These are phyloP conservation scores for Entelexis paramagnoliae DNA, from an alignment of 1,139 yeast species.

Conservation along the genomic window DNA sequence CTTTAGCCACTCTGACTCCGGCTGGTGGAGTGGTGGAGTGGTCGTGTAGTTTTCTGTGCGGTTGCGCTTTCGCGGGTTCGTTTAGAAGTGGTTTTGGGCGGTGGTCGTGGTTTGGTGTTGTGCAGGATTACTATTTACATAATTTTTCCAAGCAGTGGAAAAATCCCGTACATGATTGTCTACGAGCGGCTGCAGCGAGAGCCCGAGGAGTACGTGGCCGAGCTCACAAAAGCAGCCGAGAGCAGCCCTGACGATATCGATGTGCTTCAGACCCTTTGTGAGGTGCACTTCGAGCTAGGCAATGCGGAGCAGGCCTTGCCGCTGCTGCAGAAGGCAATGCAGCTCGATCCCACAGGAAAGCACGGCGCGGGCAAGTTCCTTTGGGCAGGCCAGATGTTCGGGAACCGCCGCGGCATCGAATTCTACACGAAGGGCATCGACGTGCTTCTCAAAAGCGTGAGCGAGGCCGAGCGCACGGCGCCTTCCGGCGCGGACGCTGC, in stretches of 20 bases:
- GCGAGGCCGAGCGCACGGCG: constrained; percentile 24
- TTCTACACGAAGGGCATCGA: constrained; percentile 32
- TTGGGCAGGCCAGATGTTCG: constrained; percentile 82
- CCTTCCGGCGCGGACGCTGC: constrained; percentile 30
- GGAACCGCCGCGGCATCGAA: constrained; percentile 67
- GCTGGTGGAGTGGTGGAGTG: too few relatives aligned
- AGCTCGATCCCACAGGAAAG: constrained; percentile 55
- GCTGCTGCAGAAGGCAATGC: constrained; percentile 51
- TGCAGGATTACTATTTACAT: not conserved
- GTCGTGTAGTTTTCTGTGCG: not conserved
- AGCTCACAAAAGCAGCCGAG: constrained; percentile 15
- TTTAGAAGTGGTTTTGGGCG: too few relatives aligned
- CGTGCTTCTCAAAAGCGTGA: not conserved
- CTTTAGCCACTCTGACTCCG: not conserved
- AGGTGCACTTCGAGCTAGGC: constrained; percentile 65
- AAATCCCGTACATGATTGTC: not conserved
- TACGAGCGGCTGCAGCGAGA: constrained; percentile 23
- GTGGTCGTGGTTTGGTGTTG: not conserved
- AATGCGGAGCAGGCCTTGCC: constrained; percentile 70
- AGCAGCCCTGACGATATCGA: constrained; percentile 31
- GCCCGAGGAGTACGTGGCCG: constrained; percentile 23
- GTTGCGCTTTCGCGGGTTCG: not conserved
- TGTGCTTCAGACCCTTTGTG: constrained; percentile 51
- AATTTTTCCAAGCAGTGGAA: constrained; percentile 1
- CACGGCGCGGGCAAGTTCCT: constrained; percentile 70